Conservation (phyloP, 2,329 filamentous ascomycete species). For the Incumbomyces delicatus region DNA sequence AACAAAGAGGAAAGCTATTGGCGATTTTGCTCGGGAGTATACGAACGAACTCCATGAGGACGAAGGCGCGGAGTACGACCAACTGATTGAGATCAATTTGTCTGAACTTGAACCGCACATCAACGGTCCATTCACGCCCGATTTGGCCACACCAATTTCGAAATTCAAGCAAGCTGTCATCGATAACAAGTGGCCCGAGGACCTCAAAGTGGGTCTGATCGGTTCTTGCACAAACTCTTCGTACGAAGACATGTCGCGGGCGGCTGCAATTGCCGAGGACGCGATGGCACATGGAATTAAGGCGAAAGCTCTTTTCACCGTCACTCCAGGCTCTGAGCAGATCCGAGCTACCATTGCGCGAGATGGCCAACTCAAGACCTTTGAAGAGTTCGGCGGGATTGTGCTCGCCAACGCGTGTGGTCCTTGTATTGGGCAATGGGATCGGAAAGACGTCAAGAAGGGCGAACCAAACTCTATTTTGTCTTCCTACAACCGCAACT, state of each 20-base stretch:
- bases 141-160: slow-evolving; percentile 94
- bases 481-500: slow-evolving; percentile 99
- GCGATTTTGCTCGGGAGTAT: slow-evolving; percentile 78
- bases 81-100: slow-evolving; percentile 93
- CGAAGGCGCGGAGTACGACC: slow-evolving; percentile 85
- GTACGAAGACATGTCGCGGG: slow-evolving; percentile 85
- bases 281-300: slow-evolving; percentile 88
- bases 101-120: slow-evolving; percentile 92
- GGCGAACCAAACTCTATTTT: slow-evolving; percentile 92
- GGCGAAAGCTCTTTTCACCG: slow-evolving; percentile 84
- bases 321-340: slow-evolving; percentile 95
- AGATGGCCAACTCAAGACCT: slow-evolving; percentile 84
- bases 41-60: slow-evolving; percentile 79
- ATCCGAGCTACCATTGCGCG: slow-evolving; percentile 86
- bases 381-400: slow-evolving; percentile 91
- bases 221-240: slow-evolving; percentile 96
- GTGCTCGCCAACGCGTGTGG: slow-evolving; percentile 93
- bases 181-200: slow-evolving; percentile 90
- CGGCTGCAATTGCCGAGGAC: slow-evolving; percentile 81
- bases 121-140: slow-evolving; percentile 97
- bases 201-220: slow-evolving; percentile 92
- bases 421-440: slow-evolving; percentile 73
- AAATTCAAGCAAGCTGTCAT: slow-evolving; percentile 94
- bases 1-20: slow-evolving; percentile 84
- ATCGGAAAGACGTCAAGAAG: slow-evolving; percentile 87